Evolutionary conservation across 495 filamentous ascomycete species (phyloP).

Genomic region (Podospora didyma): DNA sequence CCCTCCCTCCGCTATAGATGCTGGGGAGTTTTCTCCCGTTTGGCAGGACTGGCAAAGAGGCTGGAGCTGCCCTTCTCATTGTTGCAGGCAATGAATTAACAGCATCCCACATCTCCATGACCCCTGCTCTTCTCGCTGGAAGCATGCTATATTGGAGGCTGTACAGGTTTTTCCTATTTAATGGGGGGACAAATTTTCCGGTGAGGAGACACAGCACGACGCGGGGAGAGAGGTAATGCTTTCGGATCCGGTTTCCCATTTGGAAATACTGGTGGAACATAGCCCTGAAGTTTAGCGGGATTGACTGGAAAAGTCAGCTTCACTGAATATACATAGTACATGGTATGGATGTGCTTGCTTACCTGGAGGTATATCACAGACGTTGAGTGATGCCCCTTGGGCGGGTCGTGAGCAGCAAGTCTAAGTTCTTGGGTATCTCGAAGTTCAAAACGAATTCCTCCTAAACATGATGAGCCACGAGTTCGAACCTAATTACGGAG

Average conservation of each 20-base stretch:
- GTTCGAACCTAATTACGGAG: background rate
- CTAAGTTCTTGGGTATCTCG: constrained; percentile 60
- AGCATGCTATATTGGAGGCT: constrained; percentile 98
- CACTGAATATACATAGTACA: background rate
- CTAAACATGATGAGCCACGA: constrained; percentile 33
- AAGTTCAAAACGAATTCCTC: constrained; percentile 88
- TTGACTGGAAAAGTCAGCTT: constrained; percentile 53
- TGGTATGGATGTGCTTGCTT: constrained; percentile 12
- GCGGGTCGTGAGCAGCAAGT: constrained; percentile 33
- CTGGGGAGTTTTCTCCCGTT: constrained; percentile 21
- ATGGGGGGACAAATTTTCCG: constrained; percentile 84
- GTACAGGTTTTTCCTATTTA: constrained; percentile 91
- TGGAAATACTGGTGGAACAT: constrained; percentile 99
- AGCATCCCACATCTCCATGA: constrained; percentile 80
- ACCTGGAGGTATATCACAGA: constrained; percentile 83
- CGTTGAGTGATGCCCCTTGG: constrained; percentile 39
- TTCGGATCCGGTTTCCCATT: constrained; percentile 83
- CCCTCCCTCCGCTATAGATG: constrained; percentile 21
- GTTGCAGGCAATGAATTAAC: constrained; percentile 53
- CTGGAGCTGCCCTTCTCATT: constrained; percentile 26
- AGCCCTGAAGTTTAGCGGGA: constrained; percentile 80
- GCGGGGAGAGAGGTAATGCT: constrained; percentile 86
- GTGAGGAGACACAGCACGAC: constrained; percentile 86
- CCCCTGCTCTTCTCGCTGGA: constrained; percentile 71
- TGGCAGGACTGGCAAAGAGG: constrained; percentile 20